Conservation (phyloP, 805 yeast species). For the Myxozyma melibiosi region DNA sequence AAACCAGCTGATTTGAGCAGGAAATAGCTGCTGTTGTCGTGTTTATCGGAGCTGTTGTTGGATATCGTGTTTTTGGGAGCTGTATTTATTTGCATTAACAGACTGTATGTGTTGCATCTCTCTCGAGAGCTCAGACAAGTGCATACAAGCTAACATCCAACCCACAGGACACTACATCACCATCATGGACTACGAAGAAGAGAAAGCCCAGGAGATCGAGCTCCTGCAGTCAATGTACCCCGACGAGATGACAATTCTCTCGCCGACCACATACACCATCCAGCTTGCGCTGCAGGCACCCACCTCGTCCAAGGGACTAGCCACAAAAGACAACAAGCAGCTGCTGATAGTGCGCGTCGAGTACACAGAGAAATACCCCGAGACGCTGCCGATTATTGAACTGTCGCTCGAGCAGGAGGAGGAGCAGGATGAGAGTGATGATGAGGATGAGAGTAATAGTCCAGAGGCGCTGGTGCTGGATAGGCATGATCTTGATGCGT, state of each 20-base stretch:
- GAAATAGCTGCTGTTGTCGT: no score
- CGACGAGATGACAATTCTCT: conserved; percentile 65
- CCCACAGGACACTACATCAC: no score
- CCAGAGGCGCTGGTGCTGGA: conserved; percentile 47
- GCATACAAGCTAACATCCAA: no score
- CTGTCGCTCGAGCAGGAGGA: conserved; percentile 42
- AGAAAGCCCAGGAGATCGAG: conserved; percentile 87
- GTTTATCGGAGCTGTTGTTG: no score
- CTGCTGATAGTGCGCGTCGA: conserved; percentile 57
- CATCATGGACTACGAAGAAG: conserved; percentile 72
- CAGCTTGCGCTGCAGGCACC: conserved; percentile 67
- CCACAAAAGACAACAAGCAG: conserved; percentile 45
- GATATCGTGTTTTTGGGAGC: background rate
- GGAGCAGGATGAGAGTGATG: conserved; percentile 51
- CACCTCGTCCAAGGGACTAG: conserved; percentile 39
- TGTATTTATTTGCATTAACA: no score
- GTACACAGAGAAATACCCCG: conserved; percentile 83
- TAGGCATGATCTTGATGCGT: conserved; percentile 36
- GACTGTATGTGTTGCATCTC: no score
- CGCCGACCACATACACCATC: conserved; percentile 57
- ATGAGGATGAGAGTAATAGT: conserved; percentile 52
- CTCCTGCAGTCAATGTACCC: conserved; percentile 91
- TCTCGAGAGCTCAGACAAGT: no score
- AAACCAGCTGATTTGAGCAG: no score
- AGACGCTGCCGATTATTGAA: conserved; percentile 64